These are phyloP conservation scores for Sphaerulina populicola DNA, from an alignment of 2,329 filamentous ascomycete genomes.

Conservation along the genomic window DNA sequence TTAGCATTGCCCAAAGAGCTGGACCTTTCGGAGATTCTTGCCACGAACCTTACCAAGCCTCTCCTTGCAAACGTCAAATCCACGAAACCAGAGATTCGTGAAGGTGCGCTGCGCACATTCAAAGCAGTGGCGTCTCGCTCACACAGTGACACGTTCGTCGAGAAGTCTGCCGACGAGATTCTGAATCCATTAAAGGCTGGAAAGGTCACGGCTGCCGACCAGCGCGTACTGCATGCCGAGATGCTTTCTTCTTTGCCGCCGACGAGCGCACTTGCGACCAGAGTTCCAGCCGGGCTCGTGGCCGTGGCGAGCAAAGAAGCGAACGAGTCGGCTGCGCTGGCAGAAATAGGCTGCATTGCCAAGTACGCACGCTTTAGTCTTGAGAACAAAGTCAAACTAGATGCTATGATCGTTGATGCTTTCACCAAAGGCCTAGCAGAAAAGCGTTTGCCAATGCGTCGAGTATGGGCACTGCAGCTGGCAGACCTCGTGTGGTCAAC, in stretches of 20 bases:
- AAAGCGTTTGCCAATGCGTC: constrained; percentile 70
- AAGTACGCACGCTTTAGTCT: constrained; percentile 58
- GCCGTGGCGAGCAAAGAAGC: constrained; percentile 71
- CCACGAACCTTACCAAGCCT: constrained; percentile 69
- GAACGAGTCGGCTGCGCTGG: constrained; percentile 71
- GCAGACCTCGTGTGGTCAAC: constrained; percentile 61
- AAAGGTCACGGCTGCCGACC: constrained; percentile 77
- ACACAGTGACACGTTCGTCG: constrained; percentile 50
- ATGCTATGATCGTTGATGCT: constrained; percentile 59
- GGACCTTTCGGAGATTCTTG: constrained; percentile 69
- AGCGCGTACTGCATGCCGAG: constrained; percentile 72
- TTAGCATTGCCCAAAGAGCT: constrained; percentile 58
- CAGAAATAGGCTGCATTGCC: constrained; percentile 65
- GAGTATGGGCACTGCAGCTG: constrained; percentile 68
- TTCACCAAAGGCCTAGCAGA: constrained; percentile 76
- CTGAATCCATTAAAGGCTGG: constrained; percentile 69
- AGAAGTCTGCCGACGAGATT: constrained; percentile 68
- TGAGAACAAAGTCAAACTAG: constrained; percentile 51
- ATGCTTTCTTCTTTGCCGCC: constrained; percentile 61
- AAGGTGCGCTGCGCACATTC: constrained; percentile 68
- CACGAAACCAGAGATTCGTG: constrained; percentile 68
- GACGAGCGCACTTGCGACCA: constrained; percentile 54
- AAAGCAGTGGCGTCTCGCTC: constrained; percentile 57
- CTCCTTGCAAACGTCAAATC: constrained; percentile 87
- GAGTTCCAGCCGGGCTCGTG: constrained; percentile 59